These are phyloP conservation scores for Kondoa malvinella DNA, from an alignment of 768 basidiomycete species.

Conservation along the genomic window DNA sequence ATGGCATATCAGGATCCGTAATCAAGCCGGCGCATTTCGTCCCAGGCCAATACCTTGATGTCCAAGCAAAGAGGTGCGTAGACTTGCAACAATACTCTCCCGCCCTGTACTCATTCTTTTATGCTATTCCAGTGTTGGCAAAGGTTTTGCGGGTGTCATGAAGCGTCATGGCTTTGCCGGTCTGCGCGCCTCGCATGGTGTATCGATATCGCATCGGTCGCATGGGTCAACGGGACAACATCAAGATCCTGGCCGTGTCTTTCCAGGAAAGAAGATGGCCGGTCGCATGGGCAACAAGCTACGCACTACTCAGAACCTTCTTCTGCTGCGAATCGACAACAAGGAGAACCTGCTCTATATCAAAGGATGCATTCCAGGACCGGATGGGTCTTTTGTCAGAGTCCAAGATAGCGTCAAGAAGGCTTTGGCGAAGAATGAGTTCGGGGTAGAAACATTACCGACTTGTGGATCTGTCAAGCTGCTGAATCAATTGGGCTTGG, in stretches of 20 bases:
- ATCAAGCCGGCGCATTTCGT: slow-evolving; percentile 88
- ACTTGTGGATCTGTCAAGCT: too few relatives aligned
- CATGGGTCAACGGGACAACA: slow-evolving; percentile 86
- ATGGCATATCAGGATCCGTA: slow-evolving; percentile 53
- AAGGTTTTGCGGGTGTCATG: slow-evolving; percentile 94
- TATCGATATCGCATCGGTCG: slow-evolving; percentile 80
- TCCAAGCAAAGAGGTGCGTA: slow-evolving; percentile 71
- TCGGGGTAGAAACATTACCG: too few relatives aligned
- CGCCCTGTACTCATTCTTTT: neutral
- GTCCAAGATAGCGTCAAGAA: slow-evolving; percentile 82
- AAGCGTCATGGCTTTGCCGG: slow-evolving; percentile 90
- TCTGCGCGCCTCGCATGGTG: slow-evolving; percentile 83
- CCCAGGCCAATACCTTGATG: slow-evolving; percentile 89
- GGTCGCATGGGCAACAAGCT: slow-evolving; percentile 75
- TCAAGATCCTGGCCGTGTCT: slow-evolving; percentile 89
- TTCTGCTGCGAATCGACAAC: slow-evolving; percentile 74
- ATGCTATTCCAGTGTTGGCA: slow-evolving; percentile 54
- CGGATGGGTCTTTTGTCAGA: slow-evolving; percentile 70
- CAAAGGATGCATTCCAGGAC: slow-evolving; percentile 74
- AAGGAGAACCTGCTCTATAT: slow-evolving; percentile 75
- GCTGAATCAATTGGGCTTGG: slow-evolving; percentile 56
- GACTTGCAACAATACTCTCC: slow-evolving; percentile 1
- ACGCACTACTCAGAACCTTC: slow-evolving; percentile 69
- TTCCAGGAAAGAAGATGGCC: slow-evolving; percentile 97
- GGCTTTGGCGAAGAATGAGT: too few relatives aligned